These are phyloP conservation scores for Pilaira anomala DNA, from an alignment of 192 early-diverging fungal species.

Conservation along the genomic window DNA sequence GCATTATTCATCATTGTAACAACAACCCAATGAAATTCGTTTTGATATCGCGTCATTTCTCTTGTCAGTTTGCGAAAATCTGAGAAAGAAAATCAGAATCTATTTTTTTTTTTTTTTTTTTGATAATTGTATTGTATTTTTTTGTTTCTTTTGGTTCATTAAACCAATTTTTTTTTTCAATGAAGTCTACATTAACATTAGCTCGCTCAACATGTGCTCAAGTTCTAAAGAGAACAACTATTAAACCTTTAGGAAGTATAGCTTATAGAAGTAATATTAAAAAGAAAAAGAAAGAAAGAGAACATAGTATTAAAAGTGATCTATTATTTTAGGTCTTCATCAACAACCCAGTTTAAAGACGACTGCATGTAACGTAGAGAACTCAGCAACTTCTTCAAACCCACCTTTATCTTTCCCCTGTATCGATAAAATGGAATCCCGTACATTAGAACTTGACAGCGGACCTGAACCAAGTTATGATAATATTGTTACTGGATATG, in stretches of 20 bases:
- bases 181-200: slow-evolving; percentile 5
- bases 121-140: no score
- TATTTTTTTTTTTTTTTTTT: slow-evolving; percentile 4
- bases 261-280: not conserved
- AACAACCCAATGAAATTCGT: slow-evolving; percentile 1
- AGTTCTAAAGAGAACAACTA: not conserved
- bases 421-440: slow-evolving; percentile 60
- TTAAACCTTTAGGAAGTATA: not conserved
- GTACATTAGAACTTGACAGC: slow-evolving; percentile 59
- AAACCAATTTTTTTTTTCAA: not conserved
- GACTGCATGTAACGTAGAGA: not conserved
- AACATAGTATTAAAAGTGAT: not conserved
- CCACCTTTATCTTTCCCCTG: slow-evolving; percentile 73
- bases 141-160: not conserved
- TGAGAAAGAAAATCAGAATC: not conserved
- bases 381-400: slow-evolving; percentile 41
- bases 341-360: slow-evolving; percentile 4
- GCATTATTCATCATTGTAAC: no score
- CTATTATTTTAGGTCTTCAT: not conserved
- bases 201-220: slow-evolving; percentile 1
- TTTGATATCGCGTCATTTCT: slow-evolving; percentile 14
- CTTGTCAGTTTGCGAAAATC: not conserved
- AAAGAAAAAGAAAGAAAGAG: not conserved
- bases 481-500: slow-evolving; percentile 75
- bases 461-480: slow-evolving; percentile 84